Base-by-base conservation (phyloP, 2,329 filamentous ascomycete species). In the Ceratocystiopsis sp. region DNA sequence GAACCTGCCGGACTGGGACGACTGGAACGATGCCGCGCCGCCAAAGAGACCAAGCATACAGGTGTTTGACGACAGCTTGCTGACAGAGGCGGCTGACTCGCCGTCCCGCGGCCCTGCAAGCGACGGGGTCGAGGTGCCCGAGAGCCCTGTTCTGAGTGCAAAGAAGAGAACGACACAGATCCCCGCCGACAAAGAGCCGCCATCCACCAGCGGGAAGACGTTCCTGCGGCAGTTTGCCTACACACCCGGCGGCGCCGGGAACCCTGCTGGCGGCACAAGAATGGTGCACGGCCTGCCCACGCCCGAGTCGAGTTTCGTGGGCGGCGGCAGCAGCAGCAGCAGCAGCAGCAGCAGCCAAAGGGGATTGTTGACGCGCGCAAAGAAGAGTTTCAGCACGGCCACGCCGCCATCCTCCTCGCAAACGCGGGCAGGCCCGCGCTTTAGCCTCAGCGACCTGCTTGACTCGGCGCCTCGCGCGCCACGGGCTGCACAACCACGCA, bases 1-100 rank as follows among this genome's bases (percentile, higher is more conserved):
- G 21, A 62, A 61, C 17, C 53, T 77, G 12, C 69, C 71, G 1
- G 71, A 75, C 38, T 55, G 68, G 35, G 64, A 65, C n/a, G 61
- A 58, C 12, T 73, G 69, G 69, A 57, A 61, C 25, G 10, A 38
- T 40, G 38, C 53, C 59, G n/a, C 51, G 57, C 18, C 39, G 50
- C 7, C 66, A 64, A 46, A 50, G 55, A 1, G 49, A 55, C 0
- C 59, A 1, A 57, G 68, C 16, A 51, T 49, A 12, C 12, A 17
- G 3, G 46, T 49, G 1, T 74, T 69, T 45, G 61, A 70, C 39
- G 58, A 60, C 13, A 55, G 51, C 7, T 55, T 57, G 16, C 18
- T 50, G 11, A 39, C 46, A 5, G 45, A 49, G 3, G 16, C 35
- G 32, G 46, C 36, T 8, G 36, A 29, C 15, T n/a, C n/a, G n/a